Conservation (phyloP, 1,284 basidiomycete genomes). For the Neonothopanus nambi region DNA sequence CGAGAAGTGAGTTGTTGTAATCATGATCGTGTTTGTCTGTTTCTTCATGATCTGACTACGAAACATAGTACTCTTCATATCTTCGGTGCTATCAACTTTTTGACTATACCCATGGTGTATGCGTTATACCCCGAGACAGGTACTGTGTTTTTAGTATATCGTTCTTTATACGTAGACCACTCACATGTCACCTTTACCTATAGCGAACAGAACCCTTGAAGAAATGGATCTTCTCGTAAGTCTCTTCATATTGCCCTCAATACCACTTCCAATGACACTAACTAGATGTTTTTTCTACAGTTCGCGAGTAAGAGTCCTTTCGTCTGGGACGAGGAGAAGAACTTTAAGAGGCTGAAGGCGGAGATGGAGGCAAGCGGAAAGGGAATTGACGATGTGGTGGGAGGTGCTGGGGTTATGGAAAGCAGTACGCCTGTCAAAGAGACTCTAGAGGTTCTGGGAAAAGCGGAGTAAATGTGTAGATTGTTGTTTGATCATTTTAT, state of each 20-base stretch:
- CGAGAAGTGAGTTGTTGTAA: conserved; percentile 30
- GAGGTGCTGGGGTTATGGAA: neutral
- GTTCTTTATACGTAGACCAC: conserved; percentile 1
- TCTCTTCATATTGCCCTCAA: too few species aligned
- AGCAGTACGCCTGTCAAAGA: too few species aligned
- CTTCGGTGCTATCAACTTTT: conserved; percentile 48
- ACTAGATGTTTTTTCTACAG: conserved; percentile 15
- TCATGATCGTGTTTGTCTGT: neutral
- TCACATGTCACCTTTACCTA: neutral
- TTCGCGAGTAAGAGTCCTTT: conserved; percentile 47
- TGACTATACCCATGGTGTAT: conserved; percentile 48
- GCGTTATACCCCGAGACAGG: conserved; percentile 47
- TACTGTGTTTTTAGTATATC: neutral
- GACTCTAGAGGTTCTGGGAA: too few species aligned
- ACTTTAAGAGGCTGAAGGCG: conserved; percentile 29
- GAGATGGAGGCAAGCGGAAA: conserved; percentile 13
- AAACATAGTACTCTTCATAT: conserved; percentile 38
- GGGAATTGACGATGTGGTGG: conserved; percentile 13
- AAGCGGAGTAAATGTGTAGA: too few species aligned
- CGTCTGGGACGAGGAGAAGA: conserved; percentile 45
- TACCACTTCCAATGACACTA: too few species aligned
- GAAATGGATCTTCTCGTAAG: conserved; percentile 42
- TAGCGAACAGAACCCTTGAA: conserved; percentile 52
- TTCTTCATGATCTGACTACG: conserved; percentile 5
- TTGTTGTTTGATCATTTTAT: neutral